Base-by-base conservation (phyloP, 257 asterid species). In the Fraxinus quadrangulata region DNA sequence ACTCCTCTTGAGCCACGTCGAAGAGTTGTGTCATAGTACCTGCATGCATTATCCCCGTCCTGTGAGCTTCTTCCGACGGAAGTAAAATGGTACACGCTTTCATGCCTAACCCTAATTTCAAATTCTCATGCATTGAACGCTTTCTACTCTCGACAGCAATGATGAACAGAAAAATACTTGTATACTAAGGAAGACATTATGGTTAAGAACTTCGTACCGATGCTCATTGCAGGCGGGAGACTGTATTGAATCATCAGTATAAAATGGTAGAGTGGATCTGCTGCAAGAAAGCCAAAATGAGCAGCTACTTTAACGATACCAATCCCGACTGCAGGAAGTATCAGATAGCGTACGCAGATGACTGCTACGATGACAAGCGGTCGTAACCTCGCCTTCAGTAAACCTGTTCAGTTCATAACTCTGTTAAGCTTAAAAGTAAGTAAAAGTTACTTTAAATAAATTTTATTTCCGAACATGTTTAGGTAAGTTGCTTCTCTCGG, bases 1-100 rank as follows among this genome's bases (percentile, higher is more conserved):
- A 92, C 79, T 96, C 99, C 65, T 90, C 97, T 83, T 96, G 92
- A 37, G 97, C 99, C 45, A 96, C 98, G 65, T 90, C 97, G 78
- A 91, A 86, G 2, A 96, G 84, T 26, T 96, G 96, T 31, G 99
- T 86, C 97, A 96, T 96, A 2, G 99, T 96, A 71, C 97, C 98
- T 94, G 72, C 85, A 66, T n/a, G 13, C 11, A 33, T 33, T 5
- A 33, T 33, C 40, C 14, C 21, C 21, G 2, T 47, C n/a, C 6
- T 4, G 59, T 47, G 21, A 47, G 59, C 59, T 47, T 16, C n/a
- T 47, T 16, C n/a, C 21, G 17, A 16, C 7, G n/a, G n/a, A 47
- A 16, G 59, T 16, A 47, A 47, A 47, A 47, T 47, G n/a, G n/a
- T 16, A 14, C 21, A 47, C 2, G 17, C 16, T 42, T 47, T 47